These are phyloP conservation scores for Clathrospora elynae DNA, from an alignment of 2,329 filamentous ascomycete species.

Conservation along the genomic window DNA sequence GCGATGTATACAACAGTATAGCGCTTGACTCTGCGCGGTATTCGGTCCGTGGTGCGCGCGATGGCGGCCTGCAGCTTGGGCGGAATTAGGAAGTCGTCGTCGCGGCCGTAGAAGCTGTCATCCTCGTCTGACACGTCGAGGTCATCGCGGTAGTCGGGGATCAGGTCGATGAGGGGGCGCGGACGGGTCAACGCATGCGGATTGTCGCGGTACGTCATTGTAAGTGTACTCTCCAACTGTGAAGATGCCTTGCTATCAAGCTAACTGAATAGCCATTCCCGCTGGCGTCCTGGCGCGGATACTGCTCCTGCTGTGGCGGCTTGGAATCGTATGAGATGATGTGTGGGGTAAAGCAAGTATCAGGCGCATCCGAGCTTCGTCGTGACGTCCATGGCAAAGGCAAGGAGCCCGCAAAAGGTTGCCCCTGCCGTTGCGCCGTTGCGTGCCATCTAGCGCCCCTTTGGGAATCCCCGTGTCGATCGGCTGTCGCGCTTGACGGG, in stretches of 20 bases:
- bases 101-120: conserved; percentile 44
- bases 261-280: conserved; percentile 1
- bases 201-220: conserved; percentile 37
- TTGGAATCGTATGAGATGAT: not conserved
- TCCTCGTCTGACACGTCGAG: conserved; percentile 50
- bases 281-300: not conserved
- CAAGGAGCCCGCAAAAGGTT: conserved; percentile 3
- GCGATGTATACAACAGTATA: conserved; percentile 41
- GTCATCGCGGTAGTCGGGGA: conserved; percentile 31
- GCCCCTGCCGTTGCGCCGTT: conserved; percentile 12
- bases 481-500: conserved; percentile 6
- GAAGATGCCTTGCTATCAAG: conserved; percentile 1
- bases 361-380: not conserved
- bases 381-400: not conserved
- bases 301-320: conserved; percentile 1
- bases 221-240: not conserved
- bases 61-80: conserved; percentile 41
- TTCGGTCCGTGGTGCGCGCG: conserved; percentile 29
- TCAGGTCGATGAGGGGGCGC: conserved; percentile 39
- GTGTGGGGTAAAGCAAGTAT: not conserved
- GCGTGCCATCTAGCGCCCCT: conserved; percentile 6
- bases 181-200: conserved; percentile 21
- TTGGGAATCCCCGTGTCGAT: conserved; percentile 9
- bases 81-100: conserved; percentile 42
- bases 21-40: conserved; percentile 46